phyloP scores from a whole-genome alignment of 495 filamentous ascomycete genomes.

The Penicillium chermesinum region DNA sequence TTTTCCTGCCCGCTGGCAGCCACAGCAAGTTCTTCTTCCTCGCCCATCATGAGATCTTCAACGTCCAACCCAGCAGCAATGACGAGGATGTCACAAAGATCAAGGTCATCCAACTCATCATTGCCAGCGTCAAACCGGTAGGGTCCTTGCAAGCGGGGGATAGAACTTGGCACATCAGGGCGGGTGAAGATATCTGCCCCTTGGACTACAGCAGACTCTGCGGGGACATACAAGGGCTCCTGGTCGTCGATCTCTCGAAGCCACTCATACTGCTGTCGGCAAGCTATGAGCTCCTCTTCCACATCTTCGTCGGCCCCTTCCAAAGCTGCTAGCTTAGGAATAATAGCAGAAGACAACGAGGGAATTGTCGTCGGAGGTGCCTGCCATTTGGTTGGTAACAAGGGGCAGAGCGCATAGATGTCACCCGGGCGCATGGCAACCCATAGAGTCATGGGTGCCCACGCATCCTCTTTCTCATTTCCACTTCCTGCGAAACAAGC shows the following conservation, averaged over 20 bases:
- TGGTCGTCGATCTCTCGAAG: conserved; percentile 75
- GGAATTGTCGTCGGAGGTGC: conserved; percentile 70
- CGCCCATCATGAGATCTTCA: conserved; percentile 49
- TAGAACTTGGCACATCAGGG: conserved; percentile 61
- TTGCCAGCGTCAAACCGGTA: conserved; percentile 66
- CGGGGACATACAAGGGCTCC: conserved; percentile 46
- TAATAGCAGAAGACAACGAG: conserved; percentile 67
- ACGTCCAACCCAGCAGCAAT: conserved; percentile 48
- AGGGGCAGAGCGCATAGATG: conserved; percentile 83
- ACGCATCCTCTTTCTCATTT: conserved; percentile 61
- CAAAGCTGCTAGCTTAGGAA: conserved; percentile 56
- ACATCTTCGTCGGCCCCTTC: conserved; percentile 54
- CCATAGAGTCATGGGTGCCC: conserved; percentile 91
- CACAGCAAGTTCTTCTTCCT: conserved; percentile 42
- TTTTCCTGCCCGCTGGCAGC: conserved; percentile 57
- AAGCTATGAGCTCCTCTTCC: conserved; percentile 43
- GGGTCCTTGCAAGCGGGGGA: conserved; percentile 80
- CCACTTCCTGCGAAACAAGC: conserved; percentile 74
- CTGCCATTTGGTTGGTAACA: conserved; percentile 76
- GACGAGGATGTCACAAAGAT: conserved; percentile 59
- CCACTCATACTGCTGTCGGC: conserved; percentile 73
- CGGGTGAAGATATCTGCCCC: conserved; percentile 68
- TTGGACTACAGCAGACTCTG: conserved; percentile 25
- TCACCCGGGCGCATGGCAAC: conserved; percentile 83
- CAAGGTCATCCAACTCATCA: conserved; percentile 60